Conservation (phyloP, 306 rosid genomes). For the Medicago lupulina region DNA sequence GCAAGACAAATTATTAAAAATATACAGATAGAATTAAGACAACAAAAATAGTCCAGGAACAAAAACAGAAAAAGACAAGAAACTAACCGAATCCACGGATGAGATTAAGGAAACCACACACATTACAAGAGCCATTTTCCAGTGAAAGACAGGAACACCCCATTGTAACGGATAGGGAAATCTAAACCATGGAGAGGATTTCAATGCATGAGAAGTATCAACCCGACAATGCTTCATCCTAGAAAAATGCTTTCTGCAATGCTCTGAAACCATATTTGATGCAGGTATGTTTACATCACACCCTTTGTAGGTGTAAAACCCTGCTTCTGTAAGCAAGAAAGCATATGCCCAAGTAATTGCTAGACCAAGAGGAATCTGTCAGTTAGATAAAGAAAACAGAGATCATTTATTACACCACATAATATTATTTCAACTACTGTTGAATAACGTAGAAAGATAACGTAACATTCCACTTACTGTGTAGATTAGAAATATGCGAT, state of each 20-base stretch:
- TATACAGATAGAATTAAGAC: constrained; percentile 27
- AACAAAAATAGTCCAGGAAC: constrained; percentile 22
- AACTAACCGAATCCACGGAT: constrained; percentile 97
- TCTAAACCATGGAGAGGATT: constrained; percentile 93
- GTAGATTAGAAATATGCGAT: constrained; percentile 90
- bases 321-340: constrained; percentile 86
- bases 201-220: constrained; percentile 83
- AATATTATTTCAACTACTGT: constrained; percentile 21
- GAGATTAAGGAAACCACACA: constrained; percentile 90
- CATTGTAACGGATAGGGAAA: constrained; percentile 98
- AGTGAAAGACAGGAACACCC: constrained; percentile 97
- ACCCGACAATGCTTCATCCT: constrained; percentile 95
- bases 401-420: constrained; percentile 31
- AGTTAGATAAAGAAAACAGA: constrained; percentile 43
- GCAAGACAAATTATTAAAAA: constrained; percentile 10
- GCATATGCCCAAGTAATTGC: constrained; percentile 96
- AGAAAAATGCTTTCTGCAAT: constrained; percentile 89
- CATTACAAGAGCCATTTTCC: constrained; percentile 97
- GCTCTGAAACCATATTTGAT: constrained; percentile 82
- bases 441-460: constrained; percentile 3
- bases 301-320: constrained; percentile 86
- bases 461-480: constrained; percentile 66
- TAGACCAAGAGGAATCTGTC: constrained; percentile 96
- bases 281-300: constrained; percentile 91
- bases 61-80: constrained; percentile 45